Evolutionary conservation across 306 rosid genomes (phyloP), one percentile per base, ranked within the genome.

Genomic region (Cucurbita argyrosperma): DNA sequence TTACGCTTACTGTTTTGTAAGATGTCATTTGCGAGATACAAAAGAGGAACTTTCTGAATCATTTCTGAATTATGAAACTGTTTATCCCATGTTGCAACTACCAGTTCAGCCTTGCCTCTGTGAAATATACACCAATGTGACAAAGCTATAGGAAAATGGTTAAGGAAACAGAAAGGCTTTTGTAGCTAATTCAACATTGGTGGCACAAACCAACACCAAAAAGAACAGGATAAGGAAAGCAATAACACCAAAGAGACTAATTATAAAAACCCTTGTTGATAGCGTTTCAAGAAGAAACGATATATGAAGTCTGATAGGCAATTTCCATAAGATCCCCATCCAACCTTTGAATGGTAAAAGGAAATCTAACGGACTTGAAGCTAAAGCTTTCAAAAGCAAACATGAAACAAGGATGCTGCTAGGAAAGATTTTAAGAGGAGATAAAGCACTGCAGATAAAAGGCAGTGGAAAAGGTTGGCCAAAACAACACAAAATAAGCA

Each of bases 71-170:
- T 74, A 63, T 79, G 90, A 80, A 94, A 88, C 49, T 89, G 96
- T 65, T 82, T 89, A 76, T 83, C 86, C 99, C 99, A 94, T 81
- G 97, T 91, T 76, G 78, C 76, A 58, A 94, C 96, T 71, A 94
- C 96, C 74, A 88, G 79, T 79, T 91, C 92, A 13, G 99, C 99
- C 76, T 91, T 84, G 82, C 92, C 84, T 82, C 91, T 93, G 74
- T 94, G 86, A 82, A 83, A 91, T 79, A 94, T 94, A 79, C 99
- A 94, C 99, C 97, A 91, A 76, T 94, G 96, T 52, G 99, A 94
- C 77, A 94, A 79, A 79, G 97, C 99, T 94, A 83, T 58, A 66
- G 23, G 67, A 64, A 43, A 76, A 64, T 8, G 43, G 86, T 87
- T 72, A 94, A 42, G 88, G 77, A 5, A 73, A 78, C 86, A 80